Base-by-base conservation (phyloP, 208 protist species). In the Acanthamoeba sp. region DNA sequence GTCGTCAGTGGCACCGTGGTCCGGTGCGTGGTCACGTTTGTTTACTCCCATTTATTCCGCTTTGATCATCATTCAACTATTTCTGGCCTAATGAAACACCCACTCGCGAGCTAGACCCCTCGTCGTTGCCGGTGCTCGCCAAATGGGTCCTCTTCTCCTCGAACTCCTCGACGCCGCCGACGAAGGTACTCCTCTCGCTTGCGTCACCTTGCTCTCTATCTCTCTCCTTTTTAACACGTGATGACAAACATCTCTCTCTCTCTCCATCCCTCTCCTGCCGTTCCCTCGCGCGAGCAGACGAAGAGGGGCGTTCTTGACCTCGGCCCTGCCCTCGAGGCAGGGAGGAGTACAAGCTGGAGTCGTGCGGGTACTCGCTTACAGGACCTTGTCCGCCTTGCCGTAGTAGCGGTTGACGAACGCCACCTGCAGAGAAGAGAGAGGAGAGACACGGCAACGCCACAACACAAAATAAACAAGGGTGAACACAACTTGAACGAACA, bases 371-470 rank as follows among this genome's bases (percentile, higher is more conserved):
- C 42, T n/a, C 29, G 22, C 36, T 91, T 82, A 88, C 64, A 95
- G 40, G 57, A 95, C 89, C 57, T 82, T 93, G 85, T 95, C 71
- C 45, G 95, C 95, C 76, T 96, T 95, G 22, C 95, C 95, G 80
- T 95, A 96, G 88, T 96, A 96, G 71, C 95, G 59, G 71, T 96
- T 96, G 48, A 96, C 90, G 24, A 78, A 95, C 34, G 78, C 32
- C 40, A 55, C 40, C 89, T 93, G 38, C 36, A 29, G 20, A 66
- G 27, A 38, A n/a, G n/a, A n/a, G n/a, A n/a, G n/a, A n/a, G n/a
- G n/a, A n/a, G n/a, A n/a, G n/a, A n/a, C n/a, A n/a, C n/a, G n/a
- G n/a, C n/a, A n/a, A n/a, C n/a, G n/a, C n/a, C n/a, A n/a, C 45
- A 64, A 90, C 5, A 90, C 2, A 64, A 48, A 32, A 9, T 18